Base-by-base conservation (phyloP, 495 filamentous ascomycete species). In the Neurospora intermedia region DNA sequence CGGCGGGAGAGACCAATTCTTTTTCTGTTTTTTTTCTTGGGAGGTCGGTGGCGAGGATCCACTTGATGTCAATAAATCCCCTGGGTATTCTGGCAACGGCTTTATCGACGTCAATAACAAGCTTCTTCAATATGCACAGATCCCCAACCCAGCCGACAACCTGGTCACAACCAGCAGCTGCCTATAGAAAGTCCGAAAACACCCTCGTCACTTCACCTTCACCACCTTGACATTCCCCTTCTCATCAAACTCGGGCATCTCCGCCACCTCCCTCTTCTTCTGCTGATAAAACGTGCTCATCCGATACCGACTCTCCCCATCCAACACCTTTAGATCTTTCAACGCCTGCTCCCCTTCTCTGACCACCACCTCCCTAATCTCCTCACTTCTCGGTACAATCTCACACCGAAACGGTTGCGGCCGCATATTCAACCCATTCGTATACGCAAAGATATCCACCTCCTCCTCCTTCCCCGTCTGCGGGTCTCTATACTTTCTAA, bases 281-380 rank as follows among this genome's bases (percentile, higher is more conserved):
- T 77, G 62, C 76, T 81, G 78, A 70, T 88, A 86, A 73, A 85
- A 88, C 20, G 84, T 85, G 59, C 84, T 86, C 85, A 89, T 87
- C 23, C 85, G 76, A 72, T 88, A 88, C 75, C 87, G 83, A 31
- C 86, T 87, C 77, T 88, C 86, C n/a, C 88, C 88, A 11, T 89
- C 85, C 75, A 87, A 87, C 23, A 83, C 77, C 72, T 85, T 81
- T n/a, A 90, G 74, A 35, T 88, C 83, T 42, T 83, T 76, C 43
- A 88, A 74, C 2, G 88, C 88, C 74, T 88, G 82, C 74, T 79
- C 78, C 18, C 87, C 88, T 74, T 90, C 87, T 31, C 84, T 76
- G n/a, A 87, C 81, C 48, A 90, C 86, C 1, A 87, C 82, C 27
- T 81, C 80, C 4, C 80, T 76, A 20, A 90, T 86, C 72, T 86